A percentile compares a stretch with the other conserved stretches of the same genome.
phyloP scores from a whole-genome alignment of 352 stramenopile genomes.

The Thraustochytrium sp. region DNA sequence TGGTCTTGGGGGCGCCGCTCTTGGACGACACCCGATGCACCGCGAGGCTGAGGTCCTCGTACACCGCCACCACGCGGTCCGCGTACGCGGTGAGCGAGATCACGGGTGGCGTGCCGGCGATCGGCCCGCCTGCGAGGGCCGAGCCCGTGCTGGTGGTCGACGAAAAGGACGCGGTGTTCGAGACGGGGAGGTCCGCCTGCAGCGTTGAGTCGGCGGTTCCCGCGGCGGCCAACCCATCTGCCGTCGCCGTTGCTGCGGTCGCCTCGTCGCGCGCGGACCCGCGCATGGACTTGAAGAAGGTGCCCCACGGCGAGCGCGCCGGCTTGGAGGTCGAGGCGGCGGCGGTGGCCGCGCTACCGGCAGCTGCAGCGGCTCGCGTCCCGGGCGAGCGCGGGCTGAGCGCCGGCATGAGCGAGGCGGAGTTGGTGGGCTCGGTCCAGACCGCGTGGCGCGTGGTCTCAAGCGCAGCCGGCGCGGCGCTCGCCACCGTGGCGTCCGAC shows the following conservation, averaged over 20 bases:
- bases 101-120: neutral
- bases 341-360: neutral
- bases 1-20: neutral
- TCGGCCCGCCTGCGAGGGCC: neutral
- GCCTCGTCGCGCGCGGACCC: neutral
- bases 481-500: neutral
- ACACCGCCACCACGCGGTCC: constrained; percentile 5
- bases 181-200: neutral
- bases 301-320: neutral
- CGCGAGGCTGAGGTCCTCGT: constrained; percentile 26
- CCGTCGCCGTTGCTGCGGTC: neutral
- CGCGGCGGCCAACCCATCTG: neutral
- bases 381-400: neutral
- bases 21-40: constrained; percentile 1
- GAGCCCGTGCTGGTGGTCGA: neutral
- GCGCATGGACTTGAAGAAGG: neutral
- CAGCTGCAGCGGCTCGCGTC: neutral
- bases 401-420: neutral
- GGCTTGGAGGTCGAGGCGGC: neutral
- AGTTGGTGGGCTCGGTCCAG: constrained; percentile 23
- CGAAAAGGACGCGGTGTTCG: neutral
- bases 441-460: neutral
- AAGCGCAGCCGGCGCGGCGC: neutral
- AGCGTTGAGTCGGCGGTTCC: neutral
- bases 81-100: neutral